Conservation (phyloP, 2,329 filamentous ascomycete genomes). For the Aspergillus brasiliensis region DNA sequence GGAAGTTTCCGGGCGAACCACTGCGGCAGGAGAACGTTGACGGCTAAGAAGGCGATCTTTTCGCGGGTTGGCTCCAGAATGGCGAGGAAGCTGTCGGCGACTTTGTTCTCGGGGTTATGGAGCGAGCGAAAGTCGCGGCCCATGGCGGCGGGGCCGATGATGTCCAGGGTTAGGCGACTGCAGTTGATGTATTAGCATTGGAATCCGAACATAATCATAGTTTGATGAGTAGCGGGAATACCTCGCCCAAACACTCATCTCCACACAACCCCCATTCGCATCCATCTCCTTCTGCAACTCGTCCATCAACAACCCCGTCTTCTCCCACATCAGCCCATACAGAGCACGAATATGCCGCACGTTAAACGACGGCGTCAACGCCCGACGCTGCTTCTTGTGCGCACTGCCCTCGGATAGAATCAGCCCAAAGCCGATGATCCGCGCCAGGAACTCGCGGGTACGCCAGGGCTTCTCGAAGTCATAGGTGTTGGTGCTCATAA, state of each 20-base stretch:
- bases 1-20: conserved; percentile 55
- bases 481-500: conserved; percentile 56
- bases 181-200: background rate
- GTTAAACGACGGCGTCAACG: conserved; percentile 40
- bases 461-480: conserved; percentile 56
- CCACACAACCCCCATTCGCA: conserved; percentile 32
- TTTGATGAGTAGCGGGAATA: no score
- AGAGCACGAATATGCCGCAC: conserved; percentile 40
- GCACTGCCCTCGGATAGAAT: conserved; percentile 54
- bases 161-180: conserved; percentile 57
- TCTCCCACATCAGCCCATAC: conserved; percentile 42
- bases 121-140: conserved; percentile 59
- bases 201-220: background rate
- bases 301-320: conserved; percentile 37
- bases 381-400: conserved; percentile 51
- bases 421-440: conserved; percentile 54
- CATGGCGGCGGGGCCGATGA: conserved; percentile 61
- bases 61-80: conserved; percentile 52
- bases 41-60: conserved; percentile 47
- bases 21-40: conserved; percentile 52
- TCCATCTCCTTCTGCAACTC: conserved; percentile 35
- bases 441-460: conserved; percentile 48
- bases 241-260: conserved; percentile 40
- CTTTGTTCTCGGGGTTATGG: conserved; percentile 52
- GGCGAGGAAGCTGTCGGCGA: conserved; percentile 54